Percentiles rank a stretch among this genome's conserved stretches.
Conservation (phyloP, 257 asterid species). For the Jacaranda mimosifolia region DNA sequence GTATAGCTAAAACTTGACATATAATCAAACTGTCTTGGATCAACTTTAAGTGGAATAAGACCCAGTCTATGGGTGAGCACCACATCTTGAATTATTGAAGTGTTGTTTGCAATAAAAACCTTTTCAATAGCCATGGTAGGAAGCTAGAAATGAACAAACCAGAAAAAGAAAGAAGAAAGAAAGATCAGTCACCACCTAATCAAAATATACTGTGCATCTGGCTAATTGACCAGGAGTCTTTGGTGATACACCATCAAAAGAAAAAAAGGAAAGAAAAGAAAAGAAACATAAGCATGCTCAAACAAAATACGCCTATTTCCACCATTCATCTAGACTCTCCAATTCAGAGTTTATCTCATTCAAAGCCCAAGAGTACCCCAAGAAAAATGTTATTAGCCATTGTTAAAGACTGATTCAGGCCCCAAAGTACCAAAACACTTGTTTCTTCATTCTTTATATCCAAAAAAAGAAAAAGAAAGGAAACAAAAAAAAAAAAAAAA, state of each 20-base stretch:
- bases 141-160: slow-evolving; percentile 51
- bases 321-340: neutral
- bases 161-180: slow-evolving; percentile 14
- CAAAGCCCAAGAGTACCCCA: slow-evolving; percentile 4
- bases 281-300: neutral
- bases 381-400: neutral
- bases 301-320: neutral
- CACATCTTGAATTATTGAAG: slow-evolving; percentile 94
- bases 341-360: slow-evolving; percentile 8
- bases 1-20: slow-evolving; percentile 67
- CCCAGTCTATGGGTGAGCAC: slow-evolving; percentile 93
- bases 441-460: too few species aligned
- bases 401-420: neutral
- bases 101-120: slow-evolving; percentile 88
- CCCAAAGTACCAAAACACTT: neutral
- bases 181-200: slow-evolving; percentile 19
- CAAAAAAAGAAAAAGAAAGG: too few species aligned
- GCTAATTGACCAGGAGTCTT: neutral
- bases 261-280: neutral
- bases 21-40: slow-evolving; percentile 76
- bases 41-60: slow-evolving; percentile 50
- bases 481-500: too few species aligned
- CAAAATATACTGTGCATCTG: slow-evolving; percentile 15
- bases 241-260: neutral
- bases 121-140: slow-evolving; percentile 97